These are phyloP conservation scores for Trifolium pratense DNA, from an alignment of 306 rosid genomes.

Conservation along the genomic window DNA sequence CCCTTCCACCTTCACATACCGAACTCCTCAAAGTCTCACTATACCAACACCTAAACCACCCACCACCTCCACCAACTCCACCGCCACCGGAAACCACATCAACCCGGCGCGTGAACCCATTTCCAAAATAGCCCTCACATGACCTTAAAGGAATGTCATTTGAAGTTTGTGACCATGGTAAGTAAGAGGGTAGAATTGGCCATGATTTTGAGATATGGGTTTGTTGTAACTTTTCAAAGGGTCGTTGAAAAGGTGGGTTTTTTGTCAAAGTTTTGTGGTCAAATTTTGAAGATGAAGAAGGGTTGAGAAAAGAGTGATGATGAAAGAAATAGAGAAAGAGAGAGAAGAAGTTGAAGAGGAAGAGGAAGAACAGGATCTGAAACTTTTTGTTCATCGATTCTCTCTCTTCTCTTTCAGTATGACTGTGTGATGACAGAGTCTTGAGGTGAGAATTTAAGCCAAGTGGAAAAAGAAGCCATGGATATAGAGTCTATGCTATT, in stretches of 20 bases:
- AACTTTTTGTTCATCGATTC: slow-evolving; percentile 59
- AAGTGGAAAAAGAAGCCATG: not conserved
- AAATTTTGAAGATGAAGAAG: not conserved
- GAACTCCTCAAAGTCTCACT: slow-evolving; percentile 74
- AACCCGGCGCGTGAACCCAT: slow-evolving; percentile 66
- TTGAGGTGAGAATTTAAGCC: not conserved
- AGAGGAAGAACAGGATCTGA: slow-evolving; percentile 52
- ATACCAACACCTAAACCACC: slow-evolving; percentile 85
- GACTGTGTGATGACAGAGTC: not conserved
- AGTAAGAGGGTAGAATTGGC: slow-evolving; percentile 83
- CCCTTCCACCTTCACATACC: slow-evolving; percentile 73
- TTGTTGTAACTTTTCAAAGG: slow-evolving; percentile 30
- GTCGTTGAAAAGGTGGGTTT: slow-evolving; percentile 22
- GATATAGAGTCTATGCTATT: not conserved
- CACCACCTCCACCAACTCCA: slow-evolving; percentile 16
- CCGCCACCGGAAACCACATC: slow-evolving; percentile 39
- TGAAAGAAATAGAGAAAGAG: slow-evolving; percentile 55
- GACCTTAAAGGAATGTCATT: slow-evolving; percentile 36
- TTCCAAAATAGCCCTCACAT: slow-evolving; percentile 86
- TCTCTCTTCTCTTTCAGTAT: not conserved
- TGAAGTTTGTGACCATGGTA: slow-evolving; percentile 64
- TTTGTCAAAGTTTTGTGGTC: not conserved
- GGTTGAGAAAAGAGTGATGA: slow-evolving; percentile 33
- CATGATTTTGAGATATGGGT: slow-evolving; percentile 63
- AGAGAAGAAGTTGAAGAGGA: slow-evolving; percentile 33